Evolutionary conservation across 345 rosid species (phyloP).

Genomic region (Angophora floribunda): DNA sequence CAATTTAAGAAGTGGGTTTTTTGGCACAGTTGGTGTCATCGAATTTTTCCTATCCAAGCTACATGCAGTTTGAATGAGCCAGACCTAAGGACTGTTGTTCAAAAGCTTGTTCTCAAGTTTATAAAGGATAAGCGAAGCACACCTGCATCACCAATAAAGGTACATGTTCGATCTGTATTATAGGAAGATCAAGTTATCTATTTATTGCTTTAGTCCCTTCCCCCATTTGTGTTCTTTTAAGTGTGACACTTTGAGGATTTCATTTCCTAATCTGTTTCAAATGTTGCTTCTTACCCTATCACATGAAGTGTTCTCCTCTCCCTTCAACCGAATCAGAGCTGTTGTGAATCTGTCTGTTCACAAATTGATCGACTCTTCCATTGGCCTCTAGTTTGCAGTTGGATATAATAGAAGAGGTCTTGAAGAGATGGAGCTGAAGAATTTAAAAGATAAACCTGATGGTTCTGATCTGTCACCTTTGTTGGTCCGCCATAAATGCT

Average conservation of each 20-base stretch:
- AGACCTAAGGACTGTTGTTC: slow-evolving; percentile 53
- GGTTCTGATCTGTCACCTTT: slow-evolving; percentile 30
- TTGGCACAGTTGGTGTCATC: slow-evolving; percentile 87
- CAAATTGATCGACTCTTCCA: background rate
- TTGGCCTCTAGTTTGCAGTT: slow-evolving; percentile 65
- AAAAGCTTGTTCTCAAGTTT: slow-evolving; percentile 61
- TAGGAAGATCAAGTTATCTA: background rate
- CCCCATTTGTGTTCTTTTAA: background rate
- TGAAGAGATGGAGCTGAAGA: slow-evolving; percentile 45
- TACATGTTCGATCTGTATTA: slow-evolving; percentile 6
- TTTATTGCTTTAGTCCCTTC: background rate
- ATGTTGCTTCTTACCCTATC: background rate
- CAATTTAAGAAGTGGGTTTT: background rate
- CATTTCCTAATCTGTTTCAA: background rate
- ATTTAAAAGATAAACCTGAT: slow-evolving; percentile 18
- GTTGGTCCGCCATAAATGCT: slow-evolving; percentile 76
- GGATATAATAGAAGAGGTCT: slow-evolving; percentile 82
- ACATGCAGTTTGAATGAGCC: slow-evolving; percentile 74
- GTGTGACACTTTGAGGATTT: background rate
- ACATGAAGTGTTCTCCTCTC: background rate
- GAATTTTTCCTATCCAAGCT: slow-evolving; percentile 86
- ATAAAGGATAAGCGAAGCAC: slow-evolving; percentile 37
- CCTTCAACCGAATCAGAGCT: background rate
- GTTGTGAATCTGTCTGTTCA: background rate
- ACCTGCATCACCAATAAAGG: slow-evolving; percentile 54